phyloP scores from a whole-genome alignment of 1,284 basidiomycete species.

The Earliella scabrosa region DNA sequence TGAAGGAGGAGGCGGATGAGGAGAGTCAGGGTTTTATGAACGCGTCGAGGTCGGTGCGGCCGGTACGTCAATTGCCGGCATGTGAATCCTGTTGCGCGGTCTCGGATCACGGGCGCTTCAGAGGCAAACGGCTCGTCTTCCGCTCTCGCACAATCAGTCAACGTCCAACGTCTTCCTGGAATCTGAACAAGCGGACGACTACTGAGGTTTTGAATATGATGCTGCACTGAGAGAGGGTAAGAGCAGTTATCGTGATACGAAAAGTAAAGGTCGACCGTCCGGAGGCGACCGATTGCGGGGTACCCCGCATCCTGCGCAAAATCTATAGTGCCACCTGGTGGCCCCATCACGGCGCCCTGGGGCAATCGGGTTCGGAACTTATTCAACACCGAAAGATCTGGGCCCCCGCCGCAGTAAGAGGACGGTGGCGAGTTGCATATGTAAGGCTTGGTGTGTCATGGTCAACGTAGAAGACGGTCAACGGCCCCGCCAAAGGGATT shows the following conservation, averaged over 20 bases:
- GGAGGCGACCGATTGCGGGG: too few relatives aligned
- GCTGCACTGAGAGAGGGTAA: too few relatives aligned
- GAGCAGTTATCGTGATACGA: too few relatives aligned
- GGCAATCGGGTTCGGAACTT: too few relatives aligned
- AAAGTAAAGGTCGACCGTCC: too few relatives aligned
- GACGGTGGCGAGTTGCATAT: background rate
- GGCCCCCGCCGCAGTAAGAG: background rate
- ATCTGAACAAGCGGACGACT: too few relatives aligned
- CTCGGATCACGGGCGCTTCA: background rate
- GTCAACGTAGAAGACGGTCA: background rate
- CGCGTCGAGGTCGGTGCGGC: background rate
- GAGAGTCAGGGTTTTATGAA: constrained; percentile 2
- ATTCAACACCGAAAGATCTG: background rate
- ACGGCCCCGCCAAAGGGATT: background rate
- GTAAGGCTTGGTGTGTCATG: background rate
- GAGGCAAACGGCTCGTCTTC: background rate
- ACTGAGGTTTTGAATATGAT: too few relatives aligned
- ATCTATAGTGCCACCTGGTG: too few relatives aligned
- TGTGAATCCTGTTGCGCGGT: background rate
- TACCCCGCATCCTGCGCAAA: too few relatives aligned
- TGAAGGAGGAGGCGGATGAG: background rate
- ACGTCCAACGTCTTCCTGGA: background rate
- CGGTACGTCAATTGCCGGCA: constrained; percentile 1
- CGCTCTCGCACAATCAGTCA: background rate
- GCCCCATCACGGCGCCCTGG: too few relatives aligned